Evolutionary conservation across 2,329 filamentous ascomycete species (phyloP).

Genomic region (Cladosporium austrohemisphaericum): DNA sequence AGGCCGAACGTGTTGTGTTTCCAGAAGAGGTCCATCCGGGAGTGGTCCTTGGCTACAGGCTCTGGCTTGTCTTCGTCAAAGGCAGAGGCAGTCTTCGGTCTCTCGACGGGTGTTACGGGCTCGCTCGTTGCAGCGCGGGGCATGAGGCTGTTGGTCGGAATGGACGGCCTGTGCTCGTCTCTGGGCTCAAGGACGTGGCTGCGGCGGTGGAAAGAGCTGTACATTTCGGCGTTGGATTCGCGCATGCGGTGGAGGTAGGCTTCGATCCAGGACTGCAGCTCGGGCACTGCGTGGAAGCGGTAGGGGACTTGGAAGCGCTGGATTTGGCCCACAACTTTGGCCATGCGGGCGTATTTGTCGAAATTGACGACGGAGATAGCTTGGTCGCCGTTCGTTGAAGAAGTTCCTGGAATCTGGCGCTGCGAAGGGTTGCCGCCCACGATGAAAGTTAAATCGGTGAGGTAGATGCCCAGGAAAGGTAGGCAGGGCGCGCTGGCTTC

Average conservation of each 20-base stretch:
- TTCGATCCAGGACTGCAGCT: constrained; percentile 91
- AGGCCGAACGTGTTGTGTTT: constrained; percentile 19
- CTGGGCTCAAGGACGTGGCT: constrained; percentile 76
- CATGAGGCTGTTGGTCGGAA: constrained; percentile 4
- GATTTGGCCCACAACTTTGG: constrained; percentile 91
- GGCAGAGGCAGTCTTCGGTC: constrained; percentile 21
- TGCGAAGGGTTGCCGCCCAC: constrained; percentile 89
- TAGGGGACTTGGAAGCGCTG: constrained; percentile 97
- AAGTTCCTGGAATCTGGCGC: constrained; percentile 64
- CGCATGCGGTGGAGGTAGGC: constrained; percentile 75
- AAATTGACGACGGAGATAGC: constrained; percentile 88
- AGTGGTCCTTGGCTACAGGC: constrained; percentile 12
- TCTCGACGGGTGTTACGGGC: constrained; percentile 15
- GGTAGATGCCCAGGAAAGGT: constrained; percentile 91
- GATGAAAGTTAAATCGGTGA: constrained; percentile 93
- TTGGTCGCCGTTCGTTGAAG: constrained; percentile 50
- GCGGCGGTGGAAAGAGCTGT: constrained; percentile 72
- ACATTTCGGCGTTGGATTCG: constrained; percentile 57
- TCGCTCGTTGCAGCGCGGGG: constrained; percentile 1
- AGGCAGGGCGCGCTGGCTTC: constrained; percentile 81
- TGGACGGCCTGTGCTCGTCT: constrained; percentile 10
- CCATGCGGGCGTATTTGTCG: constrained; percentile 91
- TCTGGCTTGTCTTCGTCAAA: constrained; percentile 10
- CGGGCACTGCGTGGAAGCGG: constrained; percentile 72
- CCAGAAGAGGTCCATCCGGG: constrained; percentile 19